A percentile compares a stretch with the other conserved stretches of the same genome.
Conservation (phyloP, 768 basidiomycete genomes). For the Mycena albidolilacea region DNA sequence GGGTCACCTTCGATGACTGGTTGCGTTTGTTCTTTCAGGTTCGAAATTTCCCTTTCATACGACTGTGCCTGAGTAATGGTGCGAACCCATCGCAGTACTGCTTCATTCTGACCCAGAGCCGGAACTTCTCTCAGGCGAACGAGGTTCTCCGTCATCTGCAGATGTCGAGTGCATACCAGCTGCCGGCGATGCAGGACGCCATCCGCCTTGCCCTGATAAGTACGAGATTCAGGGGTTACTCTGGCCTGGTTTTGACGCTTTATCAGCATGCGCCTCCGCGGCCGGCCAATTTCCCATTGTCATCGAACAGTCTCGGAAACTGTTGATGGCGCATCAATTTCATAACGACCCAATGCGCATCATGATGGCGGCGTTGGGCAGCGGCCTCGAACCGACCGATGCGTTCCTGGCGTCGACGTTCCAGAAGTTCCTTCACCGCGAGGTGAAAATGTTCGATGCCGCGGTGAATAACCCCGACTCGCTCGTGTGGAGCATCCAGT, state of each 20-base stretch:
- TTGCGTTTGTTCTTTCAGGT: slow-evolving; percentile 89
- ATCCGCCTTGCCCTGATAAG: slow-evolving; percentile 86
- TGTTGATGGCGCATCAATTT: slow-evolving; percentile 85
- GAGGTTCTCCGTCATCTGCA: slow-evolving; percentile 85
- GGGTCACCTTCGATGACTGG: slow-evolving; percentile 90
- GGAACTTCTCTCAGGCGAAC: slow-evolving; percentile 76
- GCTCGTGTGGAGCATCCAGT: slow-evolving; percentile 73
- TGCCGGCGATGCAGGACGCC: slow-evolving; percentile 72
- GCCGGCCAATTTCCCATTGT: slow-evolving; percentile 69
- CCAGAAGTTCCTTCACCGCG: slow-evolving; percentile 88
- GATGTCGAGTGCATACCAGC: slow-evolving; percentile 80
- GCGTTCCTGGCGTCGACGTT: slow-evolving; percentile 84
- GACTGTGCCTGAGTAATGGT: not conserved
- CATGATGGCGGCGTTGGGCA: slow-evolving; percentile 79
- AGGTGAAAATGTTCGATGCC: slow-evolving; percentile 78
- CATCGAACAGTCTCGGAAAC: slow-evolving; percentile 82
- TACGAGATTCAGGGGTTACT: slow-evolving; percentile 52
- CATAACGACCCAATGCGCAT: slow-evolving; percentile 90
- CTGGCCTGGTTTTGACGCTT: slow-evolving; percentile 1
- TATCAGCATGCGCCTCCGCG: slow-evolving; percentile 80
- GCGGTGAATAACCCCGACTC: slow-evolving; percentile 75
- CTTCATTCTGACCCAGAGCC: slow-evolving; percentile 76
- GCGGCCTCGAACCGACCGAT: slow-evolving; percentile 79
- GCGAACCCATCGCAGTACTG: slow-evolving; percentile 67
- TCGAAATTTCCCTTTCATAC: slow-evolving; percentile 36